Evolutionary conservation across 257 asterid species (phyloP), one percentile per base, ranked within the genome.

Genomic region (Lycium ferocissimum): DNA sequence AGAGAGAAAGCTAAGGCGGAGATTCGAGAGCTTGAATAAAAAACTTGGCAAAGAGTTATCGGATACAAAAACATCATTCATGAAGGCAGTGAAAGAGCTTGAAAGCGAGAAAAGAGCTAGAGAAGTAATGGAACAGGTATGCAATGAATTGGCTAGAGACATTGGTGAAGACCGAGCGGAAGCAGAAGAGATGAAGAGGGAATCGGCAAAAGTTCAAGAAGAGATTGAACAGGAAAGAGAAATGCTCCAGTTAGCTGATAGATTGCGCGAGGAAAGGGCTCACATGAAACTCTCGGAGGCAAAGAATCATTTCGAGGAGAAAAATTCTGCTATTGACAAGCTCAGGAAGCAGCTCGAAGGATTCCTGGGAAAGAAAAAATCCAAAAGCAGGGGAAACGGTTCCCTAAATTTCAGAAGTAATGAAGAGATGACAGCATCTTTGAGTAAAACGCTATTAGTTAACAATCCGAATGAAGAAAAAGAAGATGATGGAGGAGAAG

Each of bases 81-180:
- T 91, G 66, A 90, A 94, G 86, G 92, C 87, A 3, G 91, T 92
- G 84, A 89, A 92, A 83, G 97, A 94, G 51, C 85, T 96, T 14
- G 96, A 94, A 71, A 90, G 88, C 3, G 98, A 96, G 90, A 96
- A 92, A 89, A 86, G 97, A 65, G 94, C 97, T 3, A 88, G 98
- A 79, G 96, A 93, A 71, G 87, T 91, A 75, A 89, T 92, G 0
- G 97, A 95, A 82, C 92, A 94, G 86, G 93, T 90, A 5, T 93
- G 97, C 58, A 92, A 92, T 61, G 96, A 94, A 59, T 88, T 95
- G 78, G 95, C 93, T 1, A 83, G 93, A 90, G 93, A 92, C 71
- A 84, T 89, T 2, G 97, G 91, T 62, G 94, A 88, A 67, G 98
- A 92, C 82, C 87, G 91, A 80, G 92, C 89, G 35, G 91, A 87